Conservation (phyloP, 805 yeast genomes). For the Pichia gijzeniarum region DNA sequence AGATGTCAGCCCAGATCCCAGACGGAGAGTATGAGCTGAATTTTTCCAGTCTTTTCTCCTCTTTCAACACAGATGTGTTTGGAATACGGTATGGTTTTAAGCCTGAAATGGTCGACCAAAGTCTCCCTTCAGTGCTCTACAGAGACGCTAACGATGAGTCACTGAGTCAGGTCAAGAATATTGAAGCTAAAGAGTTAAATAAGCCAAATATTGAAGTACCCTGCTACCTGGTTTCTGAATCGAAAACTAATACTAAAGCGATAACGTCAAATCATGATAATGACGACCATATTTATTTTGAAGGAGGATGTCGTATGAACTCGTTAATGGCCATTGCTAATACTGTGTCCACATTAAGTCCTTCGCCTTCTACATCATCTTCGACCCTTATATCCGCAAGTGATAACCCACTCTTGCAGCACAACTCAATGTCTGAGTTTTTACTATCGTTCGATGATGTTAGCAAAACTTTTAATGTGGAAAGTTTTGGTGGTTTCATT, state of each 20-base stretch:
- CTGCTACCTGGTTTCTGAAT: conserved; percentile 17
- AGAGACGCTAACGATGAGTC: not conserved
- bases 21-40: conserved; percentile 34
- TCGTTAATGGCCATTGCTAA: not conserved
- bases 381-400: not conserved
- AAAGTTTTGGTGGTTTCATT: conserved; percentile 23
- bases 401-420: not conserved
- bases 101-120: conserved; percentile 29
- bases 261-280: conserved; percentile 10
- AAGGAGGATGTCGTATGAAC: conserved; percentile 17
- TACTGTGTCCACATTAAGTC: too few relatives aligned
- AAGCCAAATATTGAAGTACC: not conserved
- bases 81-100: conserved; percentile 30
- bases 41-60: conserved; percentile 22
- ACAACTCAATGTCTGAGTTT: conserved; percentile 19
- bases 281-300: conserved; percentile 23
- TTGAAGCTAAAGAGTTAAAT: not conserved
- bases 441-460: conserved; percentile 25
- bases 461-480: conserved; percentile 23
- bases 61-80: conserved; percentile 20
- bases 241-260: conserved; percentile 20
- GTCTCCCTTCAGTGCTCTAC: conserved; percentile 15
- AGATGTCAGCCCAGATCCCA: conserved; percentile 16
- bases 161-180: not conserved
- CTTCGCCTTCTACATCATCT: not conserved